These are phyloP conservation scores for Lunularia cruciata DNA, from an alignment of 225 moss, liverwort and hornwort genomes.

Conservation along the genomic window DNA sequence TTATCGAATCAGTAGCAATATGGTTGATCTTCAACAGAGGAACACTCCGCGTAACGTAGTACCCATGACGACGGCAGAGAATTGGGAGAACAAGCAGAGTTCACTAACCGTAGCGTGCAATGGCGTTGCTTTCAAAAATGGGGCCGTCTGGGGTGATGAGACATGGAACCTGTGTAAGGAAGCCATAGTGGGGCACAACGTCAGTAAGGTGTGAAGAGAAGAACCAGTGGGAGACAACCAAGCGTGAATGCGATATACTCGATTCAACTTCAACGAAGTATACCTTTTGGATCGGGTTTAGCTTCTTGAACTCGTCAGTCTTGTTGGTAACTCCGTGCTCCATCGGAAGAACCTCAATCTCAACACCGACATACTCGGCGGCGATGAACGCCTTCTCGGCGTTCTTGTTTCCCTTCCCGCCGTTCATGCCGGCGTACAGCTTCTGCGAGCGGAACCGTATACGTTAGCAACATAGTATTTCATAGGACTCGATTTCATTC, in stretches of 20 bases:
- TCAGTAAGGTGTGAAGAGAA: neutral
- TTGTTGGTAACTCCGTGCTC: slow-evolving; percentile 53
- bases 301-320: slow-evolving; percentile 64
- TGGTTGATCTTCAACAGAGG: too few species aligned
- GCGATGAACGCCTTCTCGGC: slow-evolving; percentile 62
- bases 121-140: slow-evolving; percentile 85
- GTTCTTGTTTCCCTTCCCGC: slow-evolving; percentile 58
- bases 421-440: slow-evolving; percentile 30
- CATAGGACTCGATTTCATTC: too few species aligned
- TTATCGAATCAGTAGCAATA: too few species aligned
- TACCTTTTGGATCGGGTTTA: slow-evolving; percentile 85
- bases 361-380: slow-evolving; percentile 77
- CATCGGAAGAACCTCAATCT: slow-evolving; percentile 48
- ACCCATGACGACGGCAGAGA: too few species aligned
- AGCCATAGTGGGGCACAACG: neutral
- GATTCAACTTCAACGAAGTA: neutral
- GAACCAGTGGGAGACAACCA: neutral
- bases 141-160: slow-evolving; percentile 70
- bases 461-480: too few species aligned
- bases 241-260: neutral
- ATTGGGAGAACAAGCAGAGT: neutral
- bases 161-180: slow-evolving; percentile 54
- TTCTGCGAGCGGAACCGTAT: slow-evolving; percentile 24
- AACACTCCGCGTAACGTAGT: too few species aligned
- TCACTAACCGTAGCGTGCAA: slow-evolving; percentile 72